Evolutionary conservation across 2,329 filamentous ascomycete species (phyloP), one percentile per base, ranked within the genome.

Genomic region (Claviceps sp.): DNA sequence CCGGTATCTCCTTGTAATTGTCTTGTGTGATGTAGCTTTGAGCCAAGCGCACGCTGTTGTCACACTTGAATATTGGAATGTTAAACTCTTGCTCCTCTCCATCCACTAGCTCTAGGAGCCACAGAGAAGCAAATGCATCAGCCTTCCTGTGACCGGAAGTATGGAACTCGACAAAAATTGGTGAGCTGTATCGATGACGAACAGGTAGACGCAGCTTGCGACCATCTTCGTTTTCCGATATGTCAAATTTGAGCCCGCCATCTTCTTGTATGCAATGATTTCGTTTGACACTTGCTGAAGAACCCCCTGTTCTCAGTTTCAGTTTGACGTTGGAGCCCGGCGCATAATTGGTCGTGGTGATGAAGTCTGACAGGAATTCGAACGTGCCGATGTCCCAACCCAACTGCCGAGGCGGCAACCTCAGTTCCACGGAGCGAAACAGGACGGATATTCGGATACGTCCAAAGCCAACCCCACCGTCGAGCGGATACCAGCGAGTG

Each of bases 351-450:
- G 75, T 69, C 0, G 85, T 80, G 0, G 77, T 76, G 46, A 97
- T 82, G 16, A 74, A 76, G 47, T 88, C 76, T 0, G 84, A 88
- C 0, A 78, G 70, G 63, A 97, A 94, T 62, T 95, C 85, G 62
- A 97, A 95, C 0, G 91, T 95, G 38, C 93, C 93, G 44, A 97
- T 87, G 54, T 96, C 88, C 87, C 91, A 97, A 9, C 91, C 89
- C 4, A 96, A 77, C 67, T 95, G 85, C 42, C 82, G 72, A 0
- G 86, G 86, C n/a, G 90, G 90, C 1, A 97, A 74, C 45, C 82
- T 82, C 50, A 91, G 85, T 65, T 95, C 90, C 44, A 96, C 80
- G 29, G 87, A 90, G 29, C 91, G 83, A 78, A 96, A 95, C 3
- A 97, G 76, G 3, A 97, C 68, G 0, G 88, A 95, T 58, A 98